phyloP scores from a whole-genome alignment of 139 green algal genomes.

The Tetraselmis striata region DNA sequence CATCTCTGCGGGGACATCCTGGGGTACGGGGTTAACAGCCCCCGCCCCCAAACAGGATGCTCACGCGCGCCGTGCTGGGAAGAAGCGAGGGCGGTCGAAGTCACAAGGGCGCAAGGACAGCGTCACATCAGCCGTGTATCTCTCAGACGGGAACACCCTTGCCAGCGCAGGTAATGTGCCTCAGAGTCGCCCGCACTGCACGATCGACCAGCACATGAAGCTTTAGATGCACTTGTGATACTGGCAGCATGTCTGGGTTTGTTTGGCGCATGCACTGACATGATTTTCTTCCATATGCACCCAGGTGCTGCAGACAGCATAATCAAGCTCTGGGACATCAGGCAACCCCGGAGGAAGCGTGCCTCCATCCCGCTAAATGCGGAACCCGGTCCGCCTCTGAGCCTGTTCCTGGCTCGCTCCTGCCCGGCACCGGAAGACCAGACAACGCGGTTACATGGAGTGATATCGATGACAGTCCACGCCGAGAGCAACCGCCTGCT shows the following conservation, averaged over 20 bases:
- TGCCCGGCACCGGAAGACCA: neutral
- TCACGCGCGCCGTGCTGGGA: conserved; percentile 7
- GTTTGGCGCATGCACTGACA: no score
- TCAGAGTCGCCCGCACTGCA: no score
- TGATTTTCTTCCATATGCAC: no score
- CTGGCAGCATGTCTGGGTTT: no score
- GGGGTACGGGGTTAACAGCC: no score
- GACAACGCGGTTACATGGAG: neutral
- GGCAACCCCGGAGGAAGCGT: neutral
- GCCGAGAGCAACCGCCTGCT: conserved; percentile 21
- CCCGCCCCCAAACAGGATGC: conserved; percentile 25
- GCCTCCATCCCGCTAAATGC: neutral
- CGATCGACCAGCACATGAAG: no score
- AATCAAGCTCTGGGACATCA: conserved; percentile 68
- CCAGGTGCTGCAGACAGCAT: conserved; percentile 38
- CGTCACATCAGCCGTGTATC: conserved; percentile 54
- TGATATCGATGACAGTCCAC: neutral
- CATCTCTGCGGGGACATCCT: no score
- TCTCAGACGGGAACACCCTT: conserved; percentile 40
- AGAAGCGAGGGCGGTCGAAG: conserved; percentile 7
- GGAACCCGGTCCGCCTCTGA: neutral
- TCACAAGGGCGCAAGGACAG: conserved; percentile 26
- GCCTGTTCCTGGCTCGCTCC: neutral
- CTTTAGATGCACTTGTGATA: no score
- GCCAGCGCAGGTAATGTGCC: conserved; percentile 30